Evolutionary conservation across 345 rosid genomes (phyloP).

Genomic region (Carallia brachiata): DNA sequence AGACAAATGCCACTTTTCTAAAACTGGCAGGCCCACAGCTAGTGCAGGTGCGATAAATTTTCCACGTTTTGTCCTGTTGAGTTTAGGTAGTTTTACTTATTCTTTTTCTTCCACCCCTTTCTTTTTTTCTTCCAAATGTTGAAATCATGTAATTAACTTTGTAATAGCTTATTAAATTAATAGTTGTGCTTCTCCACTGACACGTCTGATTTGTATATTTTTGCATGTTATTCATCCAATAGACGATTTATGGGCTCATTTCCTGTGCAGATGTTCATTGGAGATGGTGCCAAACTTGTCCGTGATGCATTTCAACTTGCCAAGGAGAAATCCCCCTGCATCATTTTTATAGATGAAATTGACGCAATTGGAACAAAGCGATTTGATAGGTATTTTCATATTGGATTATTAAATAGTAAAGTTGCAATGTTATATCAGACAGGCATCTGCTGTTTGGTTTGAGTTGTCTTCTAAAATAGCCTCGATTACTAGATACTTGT

Average conservation of each 20-base stretch:
- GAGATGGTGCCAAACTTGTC: conserved; percentile 99
- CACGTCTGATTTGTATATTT: too few relatives aligned
- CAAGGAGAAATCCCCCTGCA: conserved; percentile 98
- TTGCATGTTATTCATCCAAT: not conserved
- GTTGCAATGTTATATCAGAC: not conserved
- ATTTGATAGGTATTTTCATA: conserved; percentile 69
- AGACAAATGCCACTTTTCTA: conserved; percentile 94
- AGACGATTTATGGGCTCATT: not conserved
- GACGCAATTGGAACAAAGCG: conserved; percentile 99
- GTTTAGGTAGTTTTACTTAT: not conserved
- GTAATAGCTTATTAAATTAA: not conserved
- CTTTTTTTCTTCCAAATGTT: not conserved
- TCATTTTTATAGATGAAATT: conserved; percentile 97
- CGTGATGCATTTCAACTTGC: conserved; percentile 99
- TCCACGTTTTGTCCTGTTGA: not conserved
- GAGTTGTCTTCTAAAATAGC: too few relatives aligned
- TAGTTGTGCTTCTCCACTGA: too few relatives aligned
- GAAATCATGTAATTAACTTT: not conserved
- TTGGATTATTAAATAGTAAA: not conserved
- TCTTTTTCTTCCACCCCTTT: not conserved
- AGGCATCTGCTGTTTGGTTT: too few relatives aligned
- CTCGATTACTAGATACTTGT: not conserved
- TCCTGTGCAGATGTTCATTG: conserved; percentile 83
- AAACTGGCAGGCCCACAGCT: conserved; percentile 98
- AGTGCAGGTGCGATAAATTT: conserved; percentile 62